These are phyloP conservation scores for Claviceps spartinae DNA, from an alignment of 2,329 filamentous ascomycete species.

Conservation along the genomic window DNA sequence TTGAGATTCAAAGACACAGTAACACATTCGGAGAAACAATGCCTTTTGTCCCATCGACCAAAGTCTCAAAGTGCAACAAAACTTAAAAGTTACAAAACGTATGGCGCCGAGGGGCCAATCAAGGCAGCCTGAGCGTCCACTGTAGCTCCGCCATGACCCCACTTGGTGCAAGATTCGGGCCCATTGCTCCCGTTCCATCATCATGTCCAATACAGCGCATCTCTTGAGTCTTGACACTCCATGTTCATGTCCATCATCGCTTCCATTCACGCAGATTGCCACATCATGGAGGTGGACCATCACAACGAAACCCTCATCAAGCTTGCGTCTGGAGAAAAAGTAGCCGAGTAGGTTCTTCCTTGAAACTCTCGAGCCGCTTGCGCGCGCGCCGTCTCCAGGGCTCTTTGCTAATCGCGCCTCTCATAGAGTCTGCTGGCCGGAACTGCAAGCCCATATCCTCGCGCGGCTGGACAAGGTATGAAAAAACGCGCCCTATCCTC, in stretches of 20 bases:
- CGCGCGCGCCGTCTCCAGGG: neutral
- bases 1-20: no score
- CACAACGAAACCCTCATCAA: slow-evolving; percentile 35
- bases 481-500: neutral
- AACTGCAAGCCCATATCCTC: slow-evolving; percentile 50
- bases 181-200: no score
- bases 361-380: neutral
- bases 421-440: slow-evolving; percentile 55
- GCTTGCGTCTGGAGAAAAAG: slow-evolving; percentile 36
- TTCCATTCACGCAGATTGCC: slow-evolving; percentile 8
- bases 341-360: slow-evolving; percentile 39
- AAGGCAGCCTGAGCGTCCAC: no score
- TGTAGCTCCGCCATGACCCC: no score
- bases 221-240: neutral
- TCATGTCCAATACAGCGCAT: neutral
- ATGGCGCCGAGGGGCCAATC: no score
- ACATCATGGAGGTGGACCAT: slow-evolving; percentile 40
- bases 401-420: slow-evolving; percentile 16
- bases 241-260: neutral
- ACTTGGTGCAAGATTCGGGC: no score
- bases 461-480: slow-evolving; percentile 51
- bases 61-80: no score
- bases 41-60: no score
- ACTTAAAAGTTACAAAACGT: no score
- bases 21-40: no score